These are phyloP conservation scores for Globisporangium cylindrosporum DNA, from an alignment of 352 stramenopile genomes.

Conservation along the genomic window DNA sequence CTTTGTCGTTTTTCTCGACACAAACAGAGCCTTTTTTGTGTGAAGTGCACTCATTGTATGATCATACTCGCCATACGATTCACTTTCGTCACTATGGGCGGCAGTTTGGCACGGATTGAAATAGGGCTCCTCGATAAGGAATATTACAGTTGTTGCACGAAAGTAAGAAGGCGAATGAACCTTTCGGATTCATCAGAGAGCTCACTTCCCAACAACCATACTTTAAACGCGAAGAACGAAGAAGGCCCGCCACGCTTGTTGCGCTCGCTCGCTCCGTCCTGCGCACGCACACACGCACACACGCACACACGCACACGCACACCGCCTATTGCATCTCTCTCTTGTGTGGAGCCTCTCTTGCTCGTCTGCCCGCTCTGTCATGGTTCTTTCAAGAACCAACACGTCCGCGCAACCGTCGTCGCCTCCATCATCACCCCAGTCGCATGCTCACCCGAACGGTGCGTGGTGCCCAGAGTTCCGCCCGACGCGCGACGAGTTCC, in stretches of 20 bases:
- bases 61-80: no score
- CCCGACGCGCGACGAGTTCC: constrained; percentile 82
- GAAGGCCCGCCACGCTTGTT: background rate
- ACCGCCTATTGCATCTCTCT: background rate
- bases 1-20: no score
- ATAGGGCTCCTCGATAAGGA: no score
- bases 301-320: background rate
- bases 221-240: background rate
- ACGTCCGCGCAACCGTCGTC: background rate
- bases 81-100: no score
- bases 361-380: background rate
- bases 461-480: constrained; percentile 84
- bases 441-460: constrained; percentile 23
- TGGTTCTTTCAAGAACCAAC: background rate
- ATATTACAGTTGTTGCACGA: no score
- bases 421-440: constrained; percentile 16
- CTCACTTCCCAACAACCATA: no score
- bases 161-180: no score
- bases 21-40: no score
- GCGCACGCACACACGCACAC: background rate
- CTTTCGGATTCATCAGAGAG: no score
- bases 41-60: no score
- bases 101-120: no score
- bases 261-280: background rate
- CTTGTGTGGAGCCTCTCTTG: background rate